phyloP scores from a whole-genome alignment of 331 rosid species.

The Rhamnella rubrinervis region DNA sequence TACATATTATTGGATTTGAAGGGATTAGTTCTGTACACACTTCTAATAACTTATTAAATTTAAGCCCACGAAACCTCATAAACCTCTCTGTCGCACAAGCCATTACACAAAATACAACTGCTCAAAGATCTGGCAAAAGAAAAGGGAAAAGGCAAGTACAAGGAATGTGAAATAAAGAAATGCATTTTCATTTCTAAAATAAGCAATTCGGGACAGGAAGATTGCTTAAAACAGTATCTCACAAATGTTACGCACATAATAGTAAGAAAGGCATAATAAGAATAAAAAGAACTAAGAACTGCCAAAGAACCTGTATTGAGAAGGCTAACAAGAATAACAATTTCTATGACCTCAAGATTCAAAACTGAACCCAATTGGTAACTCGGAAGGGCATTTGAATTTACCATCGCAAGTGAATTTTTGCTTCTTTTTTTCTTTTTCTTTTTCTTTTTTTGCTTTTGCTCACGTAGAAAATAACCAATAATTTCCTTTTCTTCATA shows the following conservation, averaged over 20 bases:
- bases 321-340: slow-evolving; percentile 29
- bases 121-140: not conserved
- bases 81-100: too few species aligned
- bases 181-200: slow-evolving; percentile 29
- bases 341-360: slow-evolving; percentile 36
- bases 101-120: not conserved
- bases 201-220: slow-evolving; percentile 21
- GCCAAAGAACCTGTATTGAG: slow-evolving; percentile 39
- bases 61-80: too few species aligned
- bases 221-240: slow-evolving; percentile 23
- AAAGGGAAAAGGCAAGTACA: not conserved
- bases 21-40: too few species aligned
- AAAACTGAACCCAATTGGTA: slow-evolving; percentile 35
- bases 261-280: slow-evolving; percentile 12
- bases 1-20: too few species aligned
- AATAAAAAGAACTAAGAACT: slow-evolving; percentile 21
- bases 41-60: too few species aligned
- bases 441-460: not conserved
- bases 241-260: slow-evolving; percentile 32
- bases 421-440: not conserved
- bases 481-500: slow-evolving; percentile 21
- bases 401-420: slow-evolving; percentile 24
- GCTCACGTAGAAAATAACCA: slow-evolving; percentile 16
- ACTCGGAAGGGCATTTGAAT: slow-evolving; percentile 21
- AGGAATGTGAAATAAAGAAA: slow-evolving; percentile 8